Evolutionary conservation across 176 grass and related monocot genomes (phyloP).

Genomic region (Thinopyrum elongatum): DNA sequence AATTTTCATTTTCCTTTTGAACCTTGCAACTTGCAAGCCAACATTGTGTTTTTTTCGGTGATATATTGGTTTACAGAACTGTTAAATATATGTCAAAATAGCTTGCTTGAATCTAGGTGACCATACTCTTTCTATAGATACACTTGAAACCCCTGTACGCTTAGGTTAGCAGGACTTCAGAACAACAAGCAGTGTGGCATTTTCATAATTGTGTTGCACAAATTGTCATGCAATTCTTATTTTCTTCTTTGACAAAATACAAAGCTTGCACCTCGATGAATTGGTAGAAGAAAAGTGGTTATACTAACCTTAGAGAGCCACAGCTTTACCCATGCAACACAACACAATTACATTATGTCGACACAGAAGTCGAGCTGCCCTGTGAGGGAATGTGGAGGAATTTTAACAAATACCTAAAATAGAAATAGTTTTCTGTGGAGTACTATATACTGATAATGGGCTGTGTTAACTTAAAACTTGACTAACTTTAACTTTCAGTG

Average conservation of each 20-base stretch:
- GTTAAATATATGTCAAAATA: background rate
- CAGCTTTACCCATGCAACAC: background rate
- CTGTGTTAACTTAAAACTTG: slow-evolving; percentile 8
- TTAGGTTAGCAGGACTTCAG: background rate
- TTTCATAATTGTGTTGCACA: background rate
- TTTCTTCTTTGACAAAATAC: background rate
- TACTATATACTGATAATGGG: background rate
- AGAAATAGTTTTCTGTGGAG: background rate
- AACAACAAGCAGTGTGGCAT: background rate
- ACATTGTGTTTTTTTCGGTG: background rate
- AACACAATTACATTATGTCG: background rate
- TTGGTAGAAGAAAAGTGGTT: background rate
- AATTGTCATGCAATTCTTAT: background rate
- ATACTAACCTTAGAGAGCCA: background rate
- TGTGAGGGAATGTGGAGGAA: no score
- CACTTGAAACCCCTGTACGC: background rate
- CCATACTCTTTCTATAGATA: background rate
- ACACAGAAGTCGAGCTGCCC: background rate
- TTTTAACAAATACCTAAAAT: no score
- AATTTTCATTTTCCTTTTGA: slow-evolving; percentile 2
- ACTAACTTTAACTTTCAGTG: slow-evolving; percentile 13
- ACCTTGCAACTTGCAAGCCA: background rate
- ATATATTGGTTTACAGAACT: background rate
- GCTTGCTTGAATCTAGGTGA: background rate
- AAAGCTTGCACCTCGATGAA: background rate